Evolutionary conservation across 2,329 filamentous ascomycete genomes (phyloP), one percentile per base, ranked within the genome.

Genomic region (Beauveria caledonica): DNA sequence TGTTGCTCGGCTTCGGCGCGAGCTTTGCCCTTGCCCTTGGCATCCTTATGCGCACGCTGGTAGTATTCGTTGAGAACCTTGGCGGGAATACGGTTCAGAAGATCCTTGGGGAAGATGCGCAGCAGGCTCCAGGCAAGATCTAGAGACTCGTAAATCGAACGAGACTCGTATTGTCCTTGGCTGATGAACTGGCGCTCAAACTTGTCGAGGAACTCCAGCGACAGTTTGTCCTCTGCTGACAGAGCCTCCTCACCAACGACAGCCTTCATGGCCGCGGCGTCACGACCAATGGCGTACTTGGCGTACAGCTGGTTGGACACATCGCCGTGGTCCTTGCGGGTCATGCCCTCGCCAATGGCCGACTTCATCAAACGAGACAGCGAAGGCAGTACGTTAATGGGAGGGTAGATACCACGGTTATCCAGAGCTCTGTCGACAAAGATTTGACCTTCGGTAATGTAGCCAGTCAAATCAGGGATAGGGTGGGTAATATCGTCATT

Each of bases 351-450:
- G 69, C 94, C 94, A 71, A 99, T 99, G 74, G 94, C 94, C 71
- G 94, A 99, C 79, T 99, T 99, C 94, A 99, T 99, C 73, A 99
- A 88, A 85, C 94, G 94, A 25, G 94, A 99, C 44, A 99, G 88
- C 52, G 94, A 99, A 25, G 94, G 94, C 63, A 99, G 81, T 65
- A 99, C 94, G 80, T 99, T 99, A 81, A 99, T 99, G 21, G 94
- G 94, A 58, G 94, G 94, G 81, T 96, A 97, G 78, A 99, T 87
- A 78, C 92, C 93, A 80, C 94, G 94, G 84, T 99, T 99, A 82
- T 92, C 76, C 58, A 99, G 82, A 71, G 89, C 86, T 78, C 93
- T 91, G 76, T 99, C 94, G 70, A 99, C 85, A 78, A 95, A 97
- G 72, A 99, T 97, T 77, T 99, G 94, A 46, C 94, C 95, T 79